These are phyloP conservation scores for Quercus rubra DNA, from an alignment of 306 rosid species.

Conservation along the genomic window DNA sequence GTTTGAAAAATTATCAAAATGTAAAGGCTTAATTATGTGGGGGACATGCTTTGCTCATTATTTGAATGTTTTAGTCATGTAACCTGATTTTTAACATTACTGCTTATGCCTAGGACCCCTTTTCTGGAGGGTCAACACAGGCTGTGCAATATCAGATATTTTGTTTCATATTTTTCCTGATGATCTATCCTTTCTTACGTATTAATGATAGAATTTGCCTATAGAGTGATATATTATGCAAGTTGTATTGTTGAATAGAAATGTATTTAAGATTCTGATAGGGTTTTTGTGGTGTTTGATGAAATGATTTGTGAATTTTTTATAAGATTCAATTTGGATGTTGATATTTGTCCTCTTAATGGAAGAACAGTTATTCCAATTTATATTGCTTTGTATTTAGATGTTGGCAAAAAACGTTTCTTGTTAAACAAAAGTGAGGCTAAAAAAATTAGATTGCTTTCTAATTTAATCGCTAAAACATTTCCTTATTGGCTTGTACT, in stretches of 20 bases:
- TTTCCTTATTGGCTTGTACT: conserved; percentile 13
- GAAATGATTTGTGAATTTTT: background rate
- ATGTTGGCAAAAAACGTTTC: background rate
- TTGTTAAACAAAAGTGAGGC: too few species aligned
- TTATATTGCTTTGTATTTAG: background rate
- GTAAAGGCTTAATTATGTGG: background rate
- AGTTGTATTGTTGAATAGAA: background rate
- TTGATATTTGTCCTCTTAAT: background rate
- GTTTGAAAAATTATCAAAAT: background rate
- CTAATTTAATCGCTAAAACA: conserved; percentile 16
- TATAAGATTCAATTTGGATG: background rate
- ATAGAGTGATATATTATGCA: background rate
- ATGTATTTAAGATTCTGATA: background rate
- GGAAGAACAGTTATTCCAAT: background rate
- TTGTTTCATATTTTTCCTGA: background rate
- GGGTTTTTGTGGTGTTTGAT: background rate
- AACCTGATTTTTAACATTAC: background rate
- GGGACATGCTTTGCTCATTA: background rate
- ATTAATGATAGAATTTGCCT: background rate
- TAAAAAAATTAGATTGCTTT: background rate
- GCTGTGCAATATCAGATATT: background rate
- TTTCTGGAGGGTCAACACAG: background rate
- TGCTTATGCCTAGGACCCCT: background rate
- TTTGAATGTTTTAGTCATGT: background rate
- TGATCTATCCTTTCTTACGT: background rate